phyloP scores from a whole-genome alignment of 768 basidiomycete species.

The Tricholoma bakamatsutake region DNA sequence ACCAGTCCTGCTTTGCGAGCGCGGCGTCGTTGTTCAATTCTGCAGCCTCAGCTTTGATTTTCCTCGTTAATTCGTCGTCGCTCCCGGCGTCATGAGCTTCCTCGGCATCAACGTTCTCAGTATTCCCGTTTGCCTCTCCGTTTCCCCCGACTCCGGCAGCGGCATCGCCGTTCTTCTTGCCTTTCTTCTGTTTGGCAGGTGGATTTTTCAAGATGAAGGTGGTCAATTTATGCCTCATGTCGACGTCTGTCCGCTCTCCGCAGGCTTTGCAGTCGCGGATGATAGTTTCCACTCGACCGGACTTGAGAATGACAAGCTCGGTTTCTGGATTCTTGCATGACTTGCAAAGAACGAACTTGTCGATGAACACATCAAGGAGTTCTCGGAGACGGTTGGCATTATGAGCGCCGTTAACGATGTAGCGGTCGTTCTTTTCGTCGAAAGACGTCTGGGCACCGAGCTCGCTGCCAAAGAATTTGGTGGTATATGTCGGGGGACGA shows the following conservation, averaged over 20 bases:
- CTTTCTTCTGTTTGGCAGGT: slow-evolving; percentile 81
- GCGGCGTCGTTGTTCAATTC: slow-evolving; percentile 60
- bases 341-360: slow-evolving; percentile 96
- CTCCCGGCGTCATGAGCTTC: slow-evolving; percentile 61
- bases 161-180: slow-evolving; percentile 43
- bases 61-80: slow-evolving; percentile 84
- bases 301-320: slow-evolving; percentile 85
- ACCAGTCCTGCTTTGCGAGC: slow-evolving; percentile 76
- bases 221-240: slow-evolving; percentile 95
- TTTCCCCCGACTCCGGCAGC: slow-evolving; percentile 16
- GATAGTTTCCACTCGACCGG: slow-evolving; percentile 76
- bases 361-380: slow-evolving; percentile 94
- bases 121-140: slow-evolving; percentile 15
- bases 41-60: slow-evolving; percentile 88
- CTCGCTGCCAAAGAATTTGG: slow-evolving; percentile 99
- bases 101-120: slow-evolving; percentile 33
- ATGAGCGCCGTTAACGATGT: slow-evolving; percentile 98
- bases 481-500: slow-evolving; percentile 92
- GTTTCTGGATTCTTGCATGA: slow-evolving; percentile 99
- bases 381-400: slow-evolving; percentile 88
- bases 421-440: slow-evolving; percentile 95
- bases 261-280: slow-evolving; percentile 98
- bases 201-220: slow-evolving; percentile 98
- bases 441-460: slow-evolving; percentile 96
- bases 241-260: slow-evolving; percentile 84